Base-by-base conservation (phyloP, 2,329 filamentous ascomycete species). In the Dryadomyces quercivorus region DNA sequence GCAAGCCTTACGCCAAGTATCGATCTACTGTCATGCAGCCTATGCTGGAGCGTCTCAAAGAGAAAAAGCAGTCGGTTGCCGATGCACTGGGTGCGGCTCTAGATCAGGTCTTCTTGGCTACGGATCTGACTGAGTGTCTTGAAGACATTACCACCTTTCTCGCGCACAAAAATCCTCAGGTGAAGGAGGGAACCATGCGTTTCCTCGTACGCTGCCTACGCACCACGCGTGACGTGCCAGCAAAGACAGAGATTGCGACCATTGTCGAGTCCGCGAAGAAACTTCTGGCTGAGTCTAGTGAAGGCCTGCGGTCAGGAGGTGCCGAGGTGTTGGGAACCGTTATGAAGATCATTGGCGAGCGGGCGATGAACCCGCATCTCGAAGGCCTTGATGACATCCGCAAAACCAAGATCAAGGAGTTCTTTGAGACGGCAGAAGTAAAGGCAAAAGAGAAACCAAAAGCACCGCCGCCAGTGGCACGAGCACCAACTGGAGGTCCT, bases 291-390 rank as follows among this genome's bases (percentile, higher is more conserved):
- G 93, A 98, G 66, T 92, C 88, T 0, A 91, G 84, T 61, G 91
- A 94, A 62, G 84, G 79, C 3, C 81, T 95, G 56, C 82, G 93
- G 69, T 85, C 92, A 50, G 90, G 89, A 34, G 93, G 91, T 67
- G 91, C 91, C 15, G 93, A 98, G 68, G 84, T 93, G 38, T 74
- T 98, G 3, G 93, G 94, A 59, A 95, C 91, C 0, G 70, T 98
- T 51, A 97, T 96, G 93, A 98, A 97, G 72, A 97, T 98, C 54
- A 88, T 97, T 72, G 92, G 93, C 45, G 94, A 98, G 69, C 82
- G 93, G 55, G 88, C 88, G 52, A 98, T 98, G 93, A 89, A 86
- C 46, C 86, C 88, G 9, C 87, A 95, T 66, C 72, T 98, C 16
- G 92, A 96, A 59, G 89, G 89, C 3, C 75, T 98, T 2, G 93